phyloP scores from a whole-genome alignment of 257 asterid genomes.

The Solanum clarkiae region DNA sequence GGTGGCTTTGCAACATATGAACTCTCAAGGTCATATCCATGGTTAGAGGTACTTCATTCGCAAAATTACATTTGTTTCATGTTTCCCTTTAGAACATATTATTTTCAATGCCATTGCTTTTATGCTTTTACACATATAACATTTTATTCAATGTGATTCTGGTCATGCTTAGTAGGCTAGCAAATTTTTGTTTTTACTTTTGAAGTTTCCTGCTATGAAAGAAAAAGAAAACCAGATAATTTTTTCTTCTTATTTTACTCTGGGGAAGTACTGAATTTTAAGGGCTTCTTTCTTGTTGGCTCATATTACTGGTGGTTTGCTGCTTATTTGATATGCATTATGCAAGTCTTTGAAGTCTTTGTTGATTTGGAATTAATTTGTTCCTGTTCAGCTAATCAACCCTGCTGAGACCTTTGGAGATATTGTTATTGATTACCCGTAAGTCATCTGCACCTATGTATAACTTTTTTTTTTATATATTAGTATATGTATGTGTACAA shows the following conservation, averaged over 20 bases:
- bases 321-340: background rate
- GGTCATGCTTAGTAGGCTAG: background rate
- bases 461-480: background rate
- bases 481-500: background rate
- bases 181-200: background rate
- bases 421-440: conserved; percentile 97
- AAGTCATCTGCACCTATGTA: conserved; percentile 35
- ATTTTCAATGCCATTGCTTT: background rate
- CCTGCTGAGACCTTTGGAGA: conserved; percentile 99
- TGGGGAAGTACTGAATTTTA: background rate
- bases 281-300: background rate
- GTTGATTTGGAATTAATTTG: conserved; percentile 3
- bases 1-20: conserved; percentile 98
- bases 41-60: conserved; percentile 75
- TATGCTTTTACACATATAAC: background rate
- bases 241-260: background rate
- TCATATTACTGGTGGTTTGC: background rate
- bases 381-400: conserved; percentile 62
- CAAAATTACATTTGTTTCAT: background rate
- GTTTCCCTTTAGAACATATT: background rate
- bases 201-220: background rate
- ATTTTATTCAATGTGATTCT: background rate
- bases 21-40: conserved; percentile 93
- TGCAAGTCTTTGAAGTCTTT: background rate
- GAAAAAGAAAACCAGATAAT: background rate